Evolutionary conservation across 345 rosid species (phyloP).

Genomic region (Cochlearia excelsa): DNA sequence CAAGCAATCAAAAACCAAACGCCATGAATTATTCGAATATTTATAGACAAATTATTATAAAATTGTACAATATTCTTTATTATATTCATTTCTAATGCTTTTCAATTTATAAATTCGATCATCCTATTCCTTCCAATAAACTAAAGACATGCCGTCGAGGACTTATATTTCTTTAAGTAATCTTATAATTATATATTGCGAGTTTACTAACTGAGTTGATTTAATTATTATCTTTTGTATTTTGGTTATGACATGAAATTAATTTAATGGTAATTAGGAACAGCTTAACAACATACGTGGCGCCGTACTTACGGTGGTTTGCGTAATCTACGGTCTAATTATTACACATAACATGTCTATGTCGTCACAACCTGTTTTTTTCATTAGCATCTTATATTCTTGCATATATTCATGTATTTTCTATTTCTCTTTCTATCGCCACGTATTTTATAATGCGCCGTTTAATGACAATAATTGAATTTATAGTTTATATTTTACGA

Average conservation of each 20-base stretch:
- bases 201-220: constrained; percentile 17
- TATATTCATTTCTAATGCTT: background rate
- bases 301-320: constrained; percentile 24
- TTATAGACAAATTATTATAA: background rate
- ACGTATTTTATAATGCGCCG: constrained; percentile 25
- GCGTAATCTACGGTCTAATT: constrained; percentile 33
- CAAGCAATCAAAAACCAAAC: constrained; percentile 21
- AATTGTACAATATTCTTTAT: background rate
- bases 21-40: constrained; percentile 20
- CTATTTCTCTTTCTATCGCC: constrained; percentile 2
- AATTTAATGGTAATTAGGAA: constrained; percentile 14
- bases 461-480: constrained; percentile 9
- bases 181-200: constrained; percentile 4
- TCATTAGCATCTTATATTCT: constrained; percentile 16
- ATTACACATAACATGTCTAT: constrained; percentile 26
- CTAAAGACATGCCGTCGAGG: constrained; percentile 14
- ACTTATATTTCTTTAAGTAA: background rate
- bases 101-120: constrained; percentile 9
- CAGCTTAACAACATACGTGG: constrained; percentile 32
- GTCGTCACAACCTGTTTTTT: constrained; percentile 30
- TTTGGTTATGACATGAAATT: constrained; percentile 10
- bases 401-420: background rate
- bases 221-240: constrained; percentile 7
- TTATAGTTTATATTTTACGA: too few species aligned
- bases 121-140: constrained; percentile 27